phyloP scores from a whole-genome alignment of 202 grass and related monocot genomes.

The Setaria viridis region DNA sequence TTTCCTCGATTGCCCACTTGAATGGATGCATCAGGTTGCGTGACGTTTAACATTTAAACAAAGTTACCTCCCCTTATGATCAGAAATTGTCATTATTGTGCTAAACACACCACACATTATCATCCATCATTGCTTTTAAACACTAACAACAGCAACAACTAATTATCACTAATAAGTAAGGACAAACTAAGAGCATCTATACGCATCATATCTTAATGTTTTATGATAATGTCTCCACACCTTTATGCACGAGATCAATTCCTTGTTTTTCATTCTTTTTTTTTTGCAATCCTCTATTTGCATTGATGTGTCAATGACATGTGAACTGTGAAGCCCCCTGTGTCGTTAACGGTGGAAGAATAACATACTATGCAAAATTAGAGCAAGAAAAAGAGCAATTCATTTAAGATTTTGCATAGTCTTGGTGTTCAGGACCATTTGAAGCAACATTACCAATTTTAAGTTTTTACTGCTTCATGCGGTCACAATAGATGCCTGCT shows the following conservation, averaged over 20 bases:
- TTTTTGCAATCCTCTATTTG: background rate
- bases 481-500: background rate
- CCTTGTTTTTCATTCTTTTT: background rate
- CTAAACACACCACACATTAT: background rate
- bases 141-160: background rate
- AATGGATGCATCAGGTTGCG: background rate
- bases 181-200: background rate
- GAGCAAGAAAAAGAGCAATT: background rate
- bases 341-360: background rate
- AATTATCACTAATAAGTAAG: conserved; percentile 31
- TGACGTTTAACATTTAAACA: background rate
- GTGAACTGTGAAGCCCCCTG: background rate
- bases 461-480: background rate
- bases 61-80: background rate
- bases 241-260: background rate
- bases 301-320: background rate
- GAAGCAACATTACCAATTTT: background rate
- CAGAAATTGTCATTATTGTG: background rate
- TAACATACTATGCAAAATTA: background rate
- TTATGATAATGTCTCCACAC: background rate
- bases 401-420: background rate
- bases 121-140: background rate
- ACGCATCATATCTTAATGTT: background rate
- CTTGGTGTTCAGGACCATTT: too few relatives aligned
- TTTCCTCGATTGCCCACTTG: background rate